phyloP scores from a whole-genome alignment of 2,329 filamentous ascomycete species.

The Fusarium incarnatum region DNA sequence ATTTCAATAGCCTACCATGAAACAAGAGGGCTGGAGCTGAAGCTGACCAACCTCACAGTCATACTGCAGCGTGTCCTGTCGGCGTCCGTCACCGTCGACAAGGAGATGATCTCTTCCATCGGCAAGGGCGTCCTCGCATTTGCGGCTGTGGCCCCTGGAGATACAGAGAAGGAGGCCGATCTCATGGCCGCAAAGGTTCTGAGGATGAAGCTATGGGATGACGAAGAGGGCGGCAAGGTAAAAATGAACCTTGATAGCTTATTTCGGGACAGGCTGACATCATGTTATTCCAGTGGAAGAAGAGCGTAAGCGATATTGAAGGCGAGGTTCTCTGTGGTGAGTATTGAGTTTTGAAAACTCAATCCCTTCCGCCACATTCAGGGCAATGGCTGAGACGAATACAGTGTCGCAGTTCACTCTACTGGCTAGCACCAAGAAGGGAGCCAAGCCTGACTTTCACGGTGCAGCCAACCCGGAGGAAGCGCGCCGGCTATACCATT shows the following conservation, averaged over 20 bases:
- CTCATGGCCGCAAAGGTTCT: conserved; percentile 85
- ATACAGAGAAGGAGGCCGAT: conserved; percentile 89
- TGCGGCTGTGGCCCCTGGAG: conserved; percentile 89
- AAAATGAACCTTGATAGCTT: not conserved
- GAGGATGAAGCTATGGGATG: conserved; percentile 93
- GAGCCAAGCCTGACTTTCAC: conserved; percentile 95
- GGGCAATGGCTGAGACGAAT: conserved; percentile 5
- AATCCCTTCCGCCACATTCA: not conserved
- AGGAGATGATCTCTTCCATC: conserved; percentile 89
- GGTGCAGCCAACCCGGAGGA: conserved; percentile 82
- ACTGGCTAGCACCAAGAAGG: conserved; percentile 92
- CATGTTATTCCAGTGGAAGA: conserved; percentile 79
- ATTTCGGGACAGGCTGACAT: conserved; percentile 7
- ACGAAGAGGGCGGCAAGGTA: conserved; percentile 76
- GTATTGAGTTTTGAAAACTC: not conserved
- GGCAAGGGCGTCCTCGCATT: conserved; percentile 91
- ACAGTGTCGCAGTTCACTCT: conserved; percentile 97
- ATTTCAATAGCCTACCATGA: conserved; percentile 5
- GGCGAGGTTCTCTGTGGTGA: conserved; percentile 95
- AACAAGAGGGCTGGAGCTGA: conserved; percentile 5
- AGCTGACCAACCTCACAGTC: conserved; percentile 63
- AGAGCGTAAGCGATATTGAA: conserved; percentile 84
- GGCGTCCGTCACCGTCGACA: conserved; percentile 94
- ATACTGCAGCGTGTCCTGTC: conserved; percentile 94
- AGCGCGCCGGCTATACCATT: conserved; percentile 83